phyloP scores from a whole-genome alignment of 2,329 filamentous ascomycete species.

The Capronia coronata region DNA sequence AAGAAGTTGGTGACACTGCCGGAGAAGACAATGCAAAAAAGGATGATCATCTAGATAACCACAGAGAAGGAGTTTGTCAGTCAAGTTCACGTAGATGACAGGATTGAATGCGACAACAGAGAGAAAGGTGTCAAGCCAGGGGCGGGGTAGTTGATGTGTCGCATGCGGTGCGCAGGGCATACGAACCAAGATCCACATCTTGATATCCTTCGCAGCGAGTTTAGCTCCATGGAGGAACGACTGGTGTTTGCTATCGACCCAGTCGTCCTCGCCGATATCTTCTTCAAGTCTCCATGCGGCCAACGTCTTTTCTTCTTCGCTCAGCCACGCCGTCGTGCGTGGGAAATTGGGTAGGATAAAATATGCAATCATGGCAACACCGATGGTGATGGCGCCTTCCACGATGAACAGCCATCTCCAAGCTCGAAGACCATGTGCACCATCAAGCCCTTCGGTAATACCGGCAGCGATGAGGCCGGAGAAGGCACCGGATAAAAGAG shows the following conservation, averaged over 20 bases:
- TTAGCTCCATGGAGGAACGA: conserved; percentile 39
- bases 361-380: conserved; percentile 36
- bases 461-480: conserved; percentile 60
- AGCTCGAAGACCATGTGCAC: conserved; percentile 43
- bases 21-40: conserved; percentile 44
- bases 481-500: conserved; percentile 64
- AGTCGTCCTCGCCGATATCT: conserved; percentile 60
- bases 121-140: too few relatives aligned
- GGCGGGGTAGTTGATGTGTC: not conserved
- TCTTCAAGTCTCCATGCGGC: conserved; percentile 58
- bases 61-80: not conserved
- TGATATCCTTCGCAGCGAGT: conserved; percentile 52
- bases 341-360: conserved; percentile 62
- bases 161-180: not conserved
- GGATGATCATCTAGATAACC: conserved; percentile 44
- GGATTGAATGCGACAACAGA: too few relatives aligned
- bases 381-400: conserved; percentile 47
- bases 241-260: conserved; percentile 49
- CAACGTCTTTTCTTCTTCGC: conserved; percentile 51
- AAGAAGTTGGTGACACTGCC: conserved; percentile 63
- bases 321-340: conserved; percentile 53
- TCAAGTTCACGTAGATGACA: not conserved
- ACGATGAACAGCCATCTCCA: conserved; percentile 58
- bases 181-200: conserved; percentile 54
- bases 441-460: conserved; percentile 59